Base-by-base conservation (phyloP, 2,329 filamentous ascomycete species). In the Setomelanomma holmii region DNA sequence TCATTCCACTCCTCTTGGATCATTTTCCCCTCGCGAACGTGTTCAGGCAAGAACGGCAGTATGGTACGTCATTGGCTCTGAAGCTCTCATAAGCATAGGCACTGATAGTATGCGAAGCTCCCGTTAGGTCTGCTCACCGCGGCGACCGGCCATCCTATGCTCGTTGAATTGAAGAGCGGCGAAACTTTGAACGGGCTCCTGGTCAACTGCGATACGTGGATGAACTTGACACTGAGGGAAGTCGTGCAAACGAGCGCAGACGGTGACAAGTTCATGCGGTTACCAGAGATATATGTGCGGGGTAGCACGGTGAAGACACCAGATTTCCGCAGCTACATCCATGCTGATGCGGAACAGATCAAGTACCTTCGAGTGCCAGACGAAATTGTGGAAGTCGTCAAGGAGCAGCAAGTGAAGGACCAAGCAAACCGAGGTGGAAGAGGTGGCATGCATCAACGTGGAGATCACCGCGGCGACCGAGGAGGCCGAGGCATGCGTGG, bases 181-280 rank as follows among this genome's bases (percentile, higher is more conserved):
- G 93, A 99, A 78, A 98, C 95, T 0, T 85, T 99, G 55, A 99
- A 98, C 79, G 95, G 95, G 58, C 92, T 97, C 72, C 82, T 99
- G 53, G 89, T 97, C 75, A 91, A 89, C 76, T 99, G 93, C 86
- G 95, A 99, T 76, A 99, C 93, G 42, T 99, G 95, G 92, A 99
- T 99, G 95, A 99, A 99, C 79, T 81, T 99, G 66, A 98, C 93
- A 2, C 79, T 99, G 63, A 96, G 95, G 77, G 95, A 98, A 76
- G 96, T 99, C 19, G 91, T 98, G 30, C 93, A 98, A 78, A 98
- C 95, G 16, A 96, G 89, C 73, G 88, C 93, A 20, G 93, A 98
- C 70, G 95, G 92, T 58, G 93, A 98, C 77, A 93, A 90, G 73
- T 99, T 99, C 77, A 89, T 91, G 76, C 85, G 91, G 71, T 80